These are phyloP conservation scores for Mollisiaceae sp. DNA, from an alignment of 2,329 filamentous ascomycete genomes.

Conservation along the genomic window DNA sequence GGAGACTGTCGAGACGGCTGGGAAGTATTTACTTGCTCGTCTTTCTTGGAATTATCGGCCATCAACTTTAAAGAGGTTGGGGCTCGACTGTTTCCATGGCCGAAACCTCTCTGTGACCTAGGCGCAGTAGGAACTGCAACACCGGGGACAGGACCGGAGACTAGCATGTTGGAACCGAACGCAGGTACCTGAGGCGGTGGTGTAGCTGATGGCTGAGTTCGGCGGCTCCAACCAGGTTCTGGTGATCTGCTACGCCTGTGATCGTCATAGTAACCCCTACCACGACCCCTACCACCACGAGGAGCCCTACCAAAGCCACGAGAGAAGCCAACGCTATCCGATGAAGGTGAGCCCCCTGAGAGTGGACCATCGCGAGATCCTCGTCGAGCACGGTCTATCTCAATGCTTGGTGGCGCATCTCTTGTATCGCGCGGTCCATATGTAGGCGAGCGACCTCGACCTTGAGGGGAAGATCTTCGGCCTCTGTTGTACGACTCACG, in stretches of 20 bases:
- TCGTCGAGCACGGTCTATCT: conserved; percentile 69
- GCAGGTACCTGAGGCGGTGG: conserved; percentile 59
- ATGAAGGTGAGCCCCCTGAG: conserved; percentile 72
- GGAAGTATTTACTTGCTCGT: neutral
- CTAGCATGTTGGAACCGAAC: conserved; percentile 49
- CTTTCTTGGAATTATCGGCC: neutral
- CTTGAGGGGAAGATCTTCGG: conserved; percentile 64
- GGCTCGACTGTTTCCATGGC: neutral
- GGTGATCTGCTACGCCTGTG: conserved; percentile 45
- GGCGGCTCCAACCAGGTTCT: conserved; percentile 39
- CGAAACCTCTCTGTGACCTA: conserved; percentile 22
- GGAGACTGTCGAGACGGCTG: neutral
- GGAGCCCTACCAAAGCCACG: conserved; percentile 56
- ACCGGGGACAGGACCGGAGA: conserved; percentile 33
- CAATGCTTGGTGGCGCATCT: conserved; percentile 65
- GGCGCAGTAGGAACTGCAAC: conserved; percentile 39
- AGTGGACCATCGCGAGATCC: conserved; percentile 75
- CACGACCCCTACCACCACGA: conserved; percentile 53
- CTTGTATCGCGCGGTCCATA: conserved; percentile 57
- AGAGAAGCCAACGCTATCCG: conserved; percentile 58
- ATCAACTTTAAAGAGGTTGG: neutral
- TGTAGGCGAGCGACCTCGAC: conserved; percentile 68
- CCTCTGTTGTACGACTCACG: conserved; percentile 51
- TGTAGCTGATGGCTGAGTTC: conserved; percentile 53
- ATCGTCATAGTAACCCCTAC: conserved; percentile 62